Evolutionary conservation across 305 asterid genomes (phyloP), one percentile per base, ranked within the genome.

Genomic region (Solanum aculeatissimum): DNA sequence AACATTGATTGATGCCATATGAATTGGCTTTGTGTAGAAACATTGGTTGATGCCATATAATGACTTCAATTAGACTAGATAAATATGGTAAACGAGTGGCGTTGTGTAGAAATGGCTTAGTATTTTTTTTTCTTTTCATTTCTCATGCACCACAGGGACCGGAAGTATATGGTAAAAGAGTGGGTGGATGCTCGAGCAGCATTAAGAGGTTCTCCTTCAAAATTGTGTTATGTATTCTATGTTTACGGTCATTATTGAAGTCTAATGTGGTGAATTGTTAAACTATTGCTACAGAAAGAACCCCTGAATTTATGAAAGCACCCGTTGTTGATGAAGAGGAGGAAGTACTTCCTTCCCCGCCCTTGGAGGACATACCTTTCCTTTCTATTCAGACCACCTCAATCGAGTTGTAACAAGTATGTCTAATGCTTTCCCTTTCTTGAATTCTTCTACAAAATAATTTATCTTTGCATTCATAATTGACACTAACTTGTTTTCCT

Each of bases 291-390:
- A 86, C 91, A 86, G 97, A 90, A 87, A 86, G 88, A 66, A 92
- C 90, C 47, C 87, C 97, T 2, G 97, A 95, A 80, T 93, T 98
- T 16, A 89, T 82, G 72, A 93, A 92, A 87, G 89, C 92, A 7
- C 88, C 96, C 11, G 88, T 68, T 83, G 87, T 7, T 23, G 74
- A 87, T 69, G 92, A 93, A 83, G 98, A 95, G 43, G 98, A 93
- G 72, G 98, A 88, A 88, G 98, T 98, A 38, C 93, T 96, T 11
- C 97, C 98, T 29, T 93, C 98, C 85, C 98, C 98, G 15, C 99
- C 99, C 29, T 86, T 95, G 21, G 99, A 96, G 16, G 98, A 91
- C 85, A 94, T 95, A 55, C 93, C 91, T 69, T 94, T 93, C 87
- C 86, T 95, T 85, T 80, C 93, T 74, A 77, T 93, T 55, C 93